phyloP scores from a whole-genome alignment of 2,329 filamentous ascomycete genomes.

The Alternaria burnsii region DNA sequence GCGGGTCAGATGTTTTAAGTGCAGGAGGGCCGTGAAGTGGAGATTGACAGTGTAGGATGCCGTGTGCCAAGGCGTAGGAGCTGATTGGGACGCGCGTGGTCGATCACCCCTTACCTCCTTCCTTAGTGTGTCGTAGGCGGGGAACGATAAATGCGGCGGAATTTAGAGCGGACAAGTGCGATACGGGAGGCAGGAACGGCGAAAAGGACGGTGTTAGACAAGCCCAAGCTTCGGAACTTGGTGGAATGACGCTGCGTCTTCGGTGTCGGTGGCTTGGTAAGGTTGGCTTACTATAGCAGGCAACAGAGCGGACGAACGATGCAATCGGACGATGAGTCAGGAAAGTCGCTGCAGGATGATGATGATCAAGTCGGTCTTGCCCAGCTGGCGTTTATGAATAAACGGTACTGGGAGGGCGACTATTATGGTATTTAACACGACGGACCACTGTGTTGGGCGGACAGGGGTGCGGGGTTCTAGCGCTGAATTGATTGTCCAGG shows the following conservation, averaged over 20 bases:
- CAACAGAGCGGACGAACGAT: conserved; percentile 5
- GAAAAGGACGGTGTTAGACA: conserved; percentile 16
- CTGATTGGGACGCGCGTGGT: conserved; percentile 35
- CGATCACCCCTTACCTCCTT: conserved; percentile 27
- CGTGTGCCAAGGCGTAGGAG: conserved; percentile 37
- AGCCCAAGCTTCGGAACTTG: conserved; percentile 25
- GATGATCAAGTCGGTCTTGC: conserved; percentile 39
- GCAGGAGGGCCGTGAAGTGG: conserved; percentile 30
- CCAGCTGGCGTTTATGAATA: conserved; percentile 18
- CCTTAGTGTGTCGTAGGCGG: conserved; percentile 19
- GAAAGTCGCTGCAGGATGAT: conserved; percentile 18
- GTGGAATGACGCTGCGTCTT: conserved; percentile 28
- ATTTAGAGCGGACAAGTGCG: conserved; percentile 24
- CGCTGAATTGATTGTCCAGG: conserved; percentile 28
- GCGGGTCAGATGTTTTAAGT: conserved; percentile 32
- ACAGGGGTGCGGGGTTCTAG: conserved; percentile 34
- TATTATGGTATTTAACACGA: conserved; percentile 36
- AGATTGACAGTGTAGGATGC: conserved; percentile 16
- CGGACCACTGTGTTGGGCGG: conserved; percentile 40
- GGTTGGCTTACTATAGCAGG: conserved; percentile 27
- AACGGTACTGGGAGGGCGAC: conserved; percentile 24
- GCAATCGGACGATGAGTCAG: conserved; percentile 14
- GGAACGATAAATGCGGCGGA: conserved; percentile 25
- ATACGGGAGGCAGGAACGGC: conserved; percentile 19
- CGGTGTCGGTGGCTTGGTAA: conserved; percentile 27